Base-by-base conservation (phyloP, 2,329 filamentous ascomycete genomes). In the Stachybotrys chlorohalonatus region DNA sequence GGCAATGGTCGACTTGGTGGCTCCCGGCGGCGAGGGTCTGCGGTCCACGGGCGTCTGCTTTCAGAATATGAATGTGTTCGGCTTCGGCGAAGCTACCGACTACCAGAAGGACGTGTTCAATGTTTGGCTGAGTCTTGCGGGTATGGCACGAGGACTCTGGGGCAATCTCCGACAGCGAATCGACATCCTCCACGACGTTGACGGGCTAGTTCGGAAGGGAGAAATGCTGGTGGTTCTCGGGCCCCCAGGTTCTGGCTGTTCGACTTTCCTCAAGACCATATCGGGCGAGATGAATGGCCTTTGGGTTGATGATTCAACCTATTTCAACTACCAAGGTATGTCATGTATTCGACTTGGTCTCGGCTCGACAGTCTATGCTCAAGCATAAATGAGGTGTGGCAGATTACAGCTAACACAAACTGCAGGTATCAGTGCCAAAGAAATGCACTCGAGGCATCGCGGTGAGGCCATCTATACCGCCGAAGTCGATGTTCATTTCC, bases 381-480 rank as follows among this genome's bases (percentile, higher is more conserved):
- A 24, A 24, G 24, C 24, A 4, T 24, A 42, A 42, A 9, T 42
- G 36, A 42, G 36, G 36, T 24, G 24, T 24, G 24, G 24, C 24
- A 24, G 24, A 24, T 24, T 24, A 4, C 4, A 24, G 5, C 39
- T 45, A 2, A 45, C 39, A 11, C n/a, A 45, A n/a, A 45, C n/a
- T 45, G 55, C 54, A 75, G 80, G 84, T 56, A 78, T 88, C 60
- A 74, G 80, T 1, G 78, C 86, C 48, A 71, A 86, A 61, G 79
- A 88, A 64, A 91, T 93, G 86, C 81, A 86, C 68, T 81, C 80
- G 5, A 76, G 80, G 52, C 90, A 90, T 71, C 83, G 87, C 17
- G 89, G 89, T 54, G 89, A 93, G 70, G 87, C 86, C 55, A 91
- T 93, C 66, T 93, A 92, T 71, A 90, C 86, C 0, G 87, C 87